These are phyloP conservation scores for Diplodia corticola DNA, from an alignment of 2,329 filamentous ascomycete species.

Conservation along the genomic window DNA sequence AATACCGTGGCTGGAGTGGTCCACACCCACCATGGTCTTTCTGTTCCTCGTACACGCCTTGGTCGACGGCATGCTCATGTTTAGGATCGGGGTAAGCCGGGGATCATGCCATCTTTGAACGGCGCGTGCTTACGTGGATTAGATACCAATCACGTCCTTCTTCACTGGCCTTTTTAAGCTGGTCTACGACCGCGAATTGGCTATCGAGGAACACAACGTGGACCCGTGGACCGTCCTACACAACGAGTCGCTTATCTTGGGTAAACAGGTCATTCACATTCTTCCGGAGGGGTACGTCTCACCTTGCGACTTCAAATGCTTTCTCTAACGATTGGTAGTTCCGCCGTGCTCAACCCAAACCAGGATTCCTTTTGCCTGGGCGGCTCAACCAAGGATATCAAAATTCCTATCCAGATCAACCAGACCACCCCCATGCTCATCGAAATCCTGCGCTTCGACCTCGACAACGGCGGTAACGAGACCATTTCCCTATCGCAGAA, in stretches of 20 bases:
- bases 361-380: constrained; percentile 79
- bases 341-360: constrained; percentile 83
- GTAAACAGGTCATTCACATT: constrained; percentile 97
- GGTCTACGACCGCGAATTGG: constrained; percentile 88
- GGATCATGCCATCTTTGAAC: not conserved
- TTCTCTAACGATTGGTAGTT: constrained; percentile 50
- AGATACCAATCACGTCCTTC: constrained; percentile 74
- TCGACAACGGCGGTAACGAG: constrained; percentile 78
- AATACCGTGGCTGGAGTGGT: constrained; percentile 96
- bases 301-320: constrained; percentile 12
- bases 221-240: constrained; percentile 85
- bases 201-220: constrained; percentile 90
- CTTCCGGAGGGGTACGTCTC: constrained; percentile 78
- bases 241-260: constrained; percentile 90
- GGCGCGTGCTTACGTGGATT: constrained; percentile 22
- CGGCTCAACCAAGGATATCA: constrained; percentile 58
- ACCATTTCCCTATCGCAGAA: constrained; percentile 72
- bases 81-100: constrained; percentile 71
- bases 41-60: constrained; percentile 72
- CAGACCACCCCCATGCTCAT: constrained; percentile 86
- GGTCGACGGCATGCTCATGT: constrained; percentile 86
- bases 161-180: constrained; percentile 73
- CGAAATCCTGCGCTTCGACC: constrained; percentile 82
- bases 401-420: constrained; percentile 87
- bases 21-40: constrained; percentile 68